Conservation (phyloP, 345 rosid genomes). For the Gossypium bickii region DNA sequence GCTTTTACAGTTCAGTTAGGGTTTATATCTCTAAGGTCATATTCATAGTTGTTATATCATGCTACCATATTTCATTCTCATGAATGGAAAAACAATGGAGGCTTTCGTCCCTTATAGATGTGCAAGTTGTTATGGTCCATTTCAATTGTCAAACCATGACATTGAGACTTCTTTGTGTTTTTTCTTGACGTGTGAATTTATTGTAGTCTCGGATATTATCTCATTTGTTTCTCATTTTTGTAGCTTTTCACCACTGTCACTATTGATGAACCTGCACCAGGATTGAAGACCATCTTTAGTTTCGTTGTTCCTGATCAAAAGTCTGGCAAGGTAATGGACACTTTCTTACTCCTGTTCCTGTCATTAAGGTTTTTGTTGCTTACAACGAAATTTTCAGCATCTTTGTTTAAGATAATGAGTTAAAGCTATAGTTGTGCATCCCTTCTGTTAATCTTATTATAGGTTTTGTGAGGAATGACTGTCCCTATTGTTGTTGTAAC, state of each 20-base stretch:
- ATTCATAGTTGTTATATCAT: neutral
- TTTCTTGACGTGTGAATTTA: neutral
- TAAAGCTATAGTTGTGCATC: neutral
- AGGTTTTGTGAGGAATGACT: neutral
- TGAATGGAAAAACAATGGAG: neutral
- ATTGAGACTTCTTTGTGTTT: neutral
- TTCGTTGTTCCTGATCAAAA: slow-evolving; percentile 86
- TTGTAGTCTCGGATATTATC: neutral
- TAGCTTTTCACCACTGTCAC: slow-evolving; percentile 85
- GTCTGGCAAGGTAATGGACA: slow-evolving; percentile 70
- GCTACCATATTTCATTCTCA: neutral
- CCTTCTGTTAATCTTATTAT: neutral
- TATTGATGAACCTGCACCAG: slow-evolving; percentile 84
- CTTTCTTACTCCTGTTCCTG: neutral
- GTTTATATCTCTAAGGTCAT: neutral
- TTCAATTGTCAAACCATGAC: neutral
- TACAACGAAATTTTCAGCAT: neutral
- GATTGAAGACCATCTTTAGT: slow-evolving; percentile 79
- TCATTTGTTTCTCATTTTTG: slow-evolving; percentile 16
- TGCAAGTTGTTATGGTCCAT: neutral
- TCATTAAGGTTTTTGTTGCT: neutral
- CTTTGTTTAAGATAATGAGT: neutral
- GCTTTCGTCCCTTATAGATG: neutral
- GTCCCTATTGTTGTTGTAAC: slow-evolving; percentile 16
- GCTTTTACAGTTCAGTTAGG: neutral